Evolutionary conservation across 129 eudicot genomes (phyloP).

Genomic region (Logfia minima): DNA sequence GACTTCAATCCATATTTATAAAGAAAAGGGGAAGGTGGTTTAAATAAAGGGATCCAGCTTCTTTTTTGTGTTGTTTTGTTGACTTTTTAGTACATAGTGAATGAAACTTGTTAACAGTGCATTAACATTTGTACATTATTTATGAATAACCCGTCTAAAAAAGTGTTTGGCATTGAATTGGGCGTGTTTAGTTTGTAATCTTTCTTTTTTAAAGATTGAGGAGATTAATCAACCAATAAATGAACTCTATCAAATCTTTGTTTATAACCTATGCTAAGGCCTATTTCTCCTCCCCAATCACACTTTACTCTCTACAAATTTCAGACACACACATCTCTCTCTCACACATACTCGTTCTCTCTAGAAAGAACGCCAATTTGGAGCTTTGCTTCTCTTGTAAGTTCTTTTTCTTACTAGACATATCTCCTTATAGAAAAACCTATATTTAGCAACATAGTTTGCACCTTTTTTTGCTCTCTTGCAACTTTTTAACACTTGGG

Average conservation of each 20-base stretch:
- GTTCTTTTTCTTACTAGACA: conserved; percentile 27
- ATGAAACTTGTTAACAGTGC: no score
- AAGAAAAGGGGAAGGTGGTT: no score
- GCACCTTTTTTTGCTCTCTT: conserved; percentile 8
- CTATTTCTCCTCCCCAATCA: conserved; percentile 16
- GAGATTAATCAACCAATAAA: conserved; percentile 24
- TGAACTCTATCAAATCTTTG: conserved; percentile 23
- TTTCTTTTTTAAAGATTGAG: conserved; percentile 22
- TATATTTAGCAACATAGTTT: conserved; percentile 38
- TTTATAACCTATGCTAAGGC: conserved; percentile 26
- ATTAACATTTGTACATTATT: no score
- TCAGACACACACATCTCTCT: not conserved
- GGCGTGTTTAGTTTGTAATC: not conserved
- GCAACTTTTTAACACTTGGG: not conserved
- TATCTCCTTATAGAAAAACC: conserved; percentile 33
- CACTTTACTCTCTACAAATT: conserved; percentile 28
- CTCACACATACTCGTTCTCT: not conserved
- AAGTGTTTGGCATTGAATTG: not conserved
- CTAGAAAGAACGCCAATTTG: not conserved
- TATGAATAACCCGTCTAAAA: no score
- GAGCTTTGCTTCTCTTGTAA: conserved; percentile 33
- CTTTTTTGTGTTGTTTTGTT: no score
- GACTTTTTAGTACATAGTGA: no score
- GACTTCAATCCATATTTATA: no score
- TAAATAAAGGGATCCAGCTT: no score